Evolutionary conservation across 257 asterid species (phyloP).

Genomic region (Solanum sparsipilum): DNA sequence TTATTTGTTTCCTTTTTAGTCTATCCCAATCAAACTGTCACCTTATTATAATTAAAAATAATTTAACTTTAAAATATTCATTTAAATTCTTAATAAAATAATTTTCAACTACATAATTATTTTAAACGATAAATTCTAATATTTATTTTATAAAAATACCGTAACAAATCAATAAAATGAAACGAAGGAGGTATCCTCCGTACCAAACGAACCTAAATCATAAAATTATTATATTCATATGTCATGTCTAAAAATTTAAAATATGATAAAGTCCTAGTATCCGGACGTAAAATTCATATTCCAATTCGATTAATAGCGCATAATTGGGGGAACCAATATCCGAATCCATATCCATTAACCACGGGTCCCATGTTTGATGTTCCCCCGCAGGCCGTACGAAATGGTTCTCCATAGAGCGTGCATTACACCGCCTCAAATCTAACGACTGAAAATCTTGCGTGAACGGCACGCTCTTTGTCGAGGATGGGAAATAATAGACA

Average conservation of each 20-base stretch:
- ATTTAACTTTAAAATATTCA: too few species aligned
- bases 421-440: background rate
- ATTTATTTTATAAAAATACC: too few species aligned
- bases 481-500: background rate
- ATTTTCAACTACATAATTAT: too few species aligned
- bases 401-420: background rate
- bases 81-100: too few species aligned
- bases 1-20: too few species aligned
- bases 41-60: too few species aligned
- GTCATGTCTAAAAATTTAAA: background rate
- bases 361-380: conserved; percentile 2
- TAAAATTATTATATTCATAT: background rate
- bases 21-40: too few species aligned
- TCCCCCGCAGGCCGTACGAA: background rate
- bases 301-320: background rate
- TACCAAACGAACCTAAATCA: background rate
- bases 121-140: too few species aligned
- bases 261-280: background rate
- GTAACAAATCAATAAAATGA: too few species aligned
- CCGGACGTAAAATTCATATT: background rate
- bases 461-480: background rate
- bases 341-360: background rate
- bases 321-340: background rate
- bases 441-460: background rate
- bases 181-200: background rate